A percentile compares a stretch with the other conserved stretches of the same genome.
Evolutionary conservation across 176 grass and related monocot genomes (phyloP).

Genomic region (Eragrostis curvula): DNA sequence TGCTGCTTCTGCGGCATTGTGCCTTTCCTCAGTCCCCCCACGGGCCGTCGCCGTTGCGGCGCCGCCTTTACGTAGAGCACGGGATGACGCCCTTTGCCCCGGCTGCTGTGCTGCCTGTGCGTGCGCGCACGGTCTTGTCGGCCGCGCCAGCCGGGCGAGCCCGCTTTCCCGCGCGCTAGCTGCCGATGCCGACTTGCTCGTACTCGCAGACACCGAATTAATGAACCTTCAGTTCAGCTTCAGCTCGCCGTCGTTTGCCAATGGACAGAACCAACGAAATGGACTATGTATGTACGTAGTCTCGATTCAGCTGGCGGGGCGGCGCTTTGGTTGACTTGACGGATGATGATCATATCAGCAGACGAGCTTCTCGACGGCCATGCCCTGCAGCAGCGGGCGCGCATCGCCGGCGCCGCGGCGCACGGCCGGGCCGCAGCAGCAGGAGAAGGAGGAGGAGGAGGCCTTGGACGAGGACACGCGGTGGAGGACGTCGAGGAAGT

Average conservation of each 20-base stretch:
- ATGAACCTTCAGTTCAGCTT: background rate
- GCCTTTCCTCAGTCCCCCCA: background rate
- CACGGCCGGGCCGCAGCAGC: background rate
- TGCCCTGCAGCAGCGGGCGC: constrained; percentile 36
- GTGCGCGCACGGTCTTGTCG: constrained; percentile 1
- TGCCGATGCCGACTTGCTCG: background rate
- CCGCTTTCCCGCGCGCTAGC: constrained; percentile 1
- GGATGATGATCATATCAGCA: constrained; percentile 5
- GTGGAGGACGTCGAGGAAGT: constrained; percentile 49
- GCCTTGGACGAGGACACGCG: background rate
- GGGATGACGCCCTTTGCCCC: background rate
- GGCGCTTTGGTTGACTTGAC: no score
- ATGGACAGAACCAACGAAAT: background rate
- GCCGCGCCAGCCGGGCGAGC: background rate
- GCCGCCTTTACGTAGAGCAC: constrained; percentile 9
- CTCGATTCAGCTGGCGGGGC: background rate
- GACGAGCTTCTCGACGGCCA: constrained; percentile 31
- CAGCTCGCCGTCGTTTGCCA: background rate
- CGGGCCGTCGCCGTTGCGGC: background rate
- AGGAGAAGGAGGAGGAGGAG: background rate
- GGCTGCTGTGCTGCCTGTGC: background rate
- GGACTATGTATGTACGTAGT: background rate
- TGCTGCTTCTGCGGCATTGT: background rate
- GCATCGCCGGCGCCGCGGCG: constrained; percentile 7
- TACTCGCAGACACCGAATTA: background rate